A percentile compares a stretch with the other conserved stretches of the same genome.
Evolutionary conservation across 2,329 filamentous ascomycete species (phyloP).

Genomic region (Didymosphaeria variabile): DNA sequence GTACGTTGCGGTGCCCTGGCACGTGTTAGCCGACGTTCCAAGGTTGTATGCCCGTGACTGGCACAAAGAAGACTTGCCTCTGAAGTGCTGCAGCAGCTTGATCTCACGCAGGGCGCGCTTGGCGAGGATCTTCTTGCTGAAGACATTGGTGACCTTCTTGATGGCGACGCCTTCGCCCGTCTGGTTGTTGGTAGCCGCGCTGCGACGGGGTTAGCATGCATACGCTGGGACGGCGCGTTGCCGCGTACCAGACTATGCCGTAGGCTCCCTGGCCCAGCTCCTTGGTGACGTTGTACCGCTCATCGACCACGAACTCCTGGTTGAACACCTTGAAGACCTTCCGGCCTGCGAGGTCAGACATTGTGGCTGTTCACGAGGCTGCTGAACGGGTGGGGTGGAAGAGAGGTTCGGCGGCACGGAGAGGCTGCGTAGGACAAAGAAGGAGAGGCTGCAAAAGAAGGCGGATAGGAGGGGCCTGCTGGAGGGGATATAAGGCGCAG

Average conservation of each 20-base stretch:
- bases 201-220: constrained; percentile 53
- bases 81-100: constrained; percentile 97
- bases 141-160: constrained; percentile 99
- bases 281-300: constrained; percentile 98
- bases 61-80: constrained; percentile 53
- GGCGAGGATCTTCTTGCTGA: constrained; percentile 99
- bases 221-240: constrained; percentile 12
- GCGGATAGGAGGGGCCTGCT: constrained; percentile 25
- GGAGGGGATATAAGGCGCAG: constrained; percentile 31
- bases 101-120: constrained; percentile 98
- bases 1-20: constrained; percentile 58
- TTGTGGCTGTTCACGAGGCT: constrained; percentile 39
- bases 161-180: constrained; percentile 95
- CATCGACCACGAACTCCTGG: constrained; percentile 98
- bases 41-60: constrained; percentile 3
- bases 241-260: constrained; percentile 90
- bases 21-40: constrained; percentile 30
- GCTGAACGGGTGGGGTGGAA: constrained; percentile 11
- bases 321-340: constrained; percentile 83
- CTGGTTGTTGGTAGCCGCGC: constrained; percentile 90
- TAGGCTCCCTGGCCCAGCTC: constrained; percentile 98
- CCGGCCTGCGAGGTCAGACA: constrained; percentile 72
- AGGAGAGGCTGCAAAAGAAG: constrained; percentile 13
- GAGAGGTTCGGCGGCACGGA: neutral
- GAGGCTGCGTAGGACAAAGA: constrained; percentile 7